Base-by-base conservation (phyloP, 257 asterid species). In the Forsythia suspensa region DNA sequence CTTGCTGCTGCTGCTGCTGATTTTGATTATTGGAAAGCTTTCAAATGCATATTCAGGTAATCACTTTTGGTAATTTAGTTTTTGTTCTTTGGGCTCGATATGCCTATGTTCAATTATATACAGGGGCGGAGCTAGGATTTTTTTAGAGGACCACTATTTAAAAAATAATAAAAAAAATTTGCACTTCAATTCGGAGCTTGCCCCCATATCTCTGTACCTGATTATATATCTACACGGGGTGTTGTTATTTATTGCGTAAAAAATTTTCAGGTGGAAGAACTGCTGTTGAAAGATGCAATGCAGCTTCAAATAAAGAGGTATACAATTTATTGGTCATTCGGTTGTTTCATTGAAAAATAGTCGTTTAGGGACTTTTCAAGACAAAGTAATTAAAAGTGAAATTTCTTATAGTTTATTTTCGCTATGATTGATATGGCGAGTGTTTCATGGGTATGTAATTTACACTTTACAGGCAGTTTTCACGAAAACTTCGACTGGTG, bases 251-350 rank as follows among this genome's bases (percentile, higher is more conserved):
- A 11, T 12, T n/a, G 4, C 0, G 44, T 36, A 34, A 21, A n/a
- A 72, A 67, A 41, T 76, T 57, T 76, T 63, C 43, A 83, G 91
- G 89, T 41, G 77, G 70, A 69, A 79, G 61, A 68, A 29, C 46
- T 77, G 80, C 74, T 20, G 40, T 48, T 29, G 77, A 79, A 83
- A 76, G 80, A 63, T 43, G 76, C 79, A 78, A 80, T 66, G 76
- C 51, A 59, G 82, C 76, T 76, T 36, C 84, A 38, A 73, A 76
- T 24, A 63, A 59, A 81, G 75, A 87, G 89, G 90, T 86, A 75
- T 18, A 29, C 4, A 65, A 13, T 46, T 46, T 46, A 46, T 46
- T 46, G 18, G 18, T 46, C 51, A 48, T 18, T 48, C 13, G n/a
- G n/a, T 48, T 48, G 57, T 48, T 48, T 48, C 11, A n/a, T 12